These are phyloP conservation scores for Cynanchum wilfordii DNA, from an alignment of 257 asterid species.

Conservation along the genomic window DNA sequence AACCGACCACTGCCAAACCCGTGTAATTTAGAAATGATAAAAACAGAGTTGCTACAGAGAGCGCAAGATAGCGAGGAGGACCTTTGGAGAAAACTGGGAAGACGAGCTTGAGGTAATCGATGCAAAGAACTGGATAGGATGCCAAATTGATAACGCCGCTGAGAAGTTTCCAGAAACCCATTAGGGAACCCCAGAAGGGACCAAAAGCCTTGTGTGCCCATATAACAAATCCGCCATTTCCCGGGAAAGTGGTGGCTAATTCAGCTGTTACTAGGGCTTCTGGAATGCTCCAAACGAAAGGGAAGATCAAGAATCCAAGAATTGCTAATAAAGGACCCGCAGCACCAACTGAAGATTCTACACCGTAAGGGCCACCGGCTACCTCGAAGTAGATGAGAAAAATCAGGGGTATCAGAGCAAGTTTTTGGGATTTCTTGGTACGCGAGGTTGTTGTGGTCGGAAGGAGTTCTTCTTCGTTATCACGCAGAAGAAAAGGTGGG, in stretches of 20 bases:
- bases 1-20: slow-evolving; percentile 30
- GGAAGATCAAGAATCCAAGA: slow-evolving; percentile 46
- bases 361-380: slow-evolving; percentile 57
- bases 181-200: slow-evolving; percentile 54
- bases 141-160: slow-evolving; percentile 52
- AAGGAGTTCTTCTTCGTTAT: slow-evolving; percentile 2
- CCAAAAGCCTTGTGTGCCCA: slow-evolving; percentile 64
- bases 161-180: slow-evolving; percentile 56
- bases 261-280: slow-evolving; percentile 56
- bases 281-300: slow-evolving; percentile 50
- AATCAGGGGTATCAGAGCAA: slow-evolving; percentile 37
- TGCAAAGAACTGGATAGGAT: slow-evolving; percentile 42
- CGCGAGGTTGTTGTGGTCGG: slow-evolving; percentile 4
- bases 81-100: slow-evolving; percentile 45
- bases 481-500: slow-evolving; percentile 21
- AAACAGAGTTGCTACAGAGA: slow-evolving; percentile 14
- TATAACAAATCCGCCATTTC: slow-evolving; percentile 56
- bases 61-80: slow-evolving; percentile 30
- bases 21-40: slow-evolving; percentile 26
- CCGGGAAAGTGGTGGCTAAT: slow-evolving; percentile 56
- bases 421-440: slow-evolving; percentile 27
- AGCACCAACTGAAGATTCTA: slow-evolving; percentile 51
- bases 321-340: slow-evolving; percentile 53
- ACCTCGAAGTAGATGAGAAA: slow-evolving; percentile 55
- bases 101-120: slow-evolving; percentile 37